Conservation (phyloP, 306 rosid species). For the Dryas drummondii region DNA sequence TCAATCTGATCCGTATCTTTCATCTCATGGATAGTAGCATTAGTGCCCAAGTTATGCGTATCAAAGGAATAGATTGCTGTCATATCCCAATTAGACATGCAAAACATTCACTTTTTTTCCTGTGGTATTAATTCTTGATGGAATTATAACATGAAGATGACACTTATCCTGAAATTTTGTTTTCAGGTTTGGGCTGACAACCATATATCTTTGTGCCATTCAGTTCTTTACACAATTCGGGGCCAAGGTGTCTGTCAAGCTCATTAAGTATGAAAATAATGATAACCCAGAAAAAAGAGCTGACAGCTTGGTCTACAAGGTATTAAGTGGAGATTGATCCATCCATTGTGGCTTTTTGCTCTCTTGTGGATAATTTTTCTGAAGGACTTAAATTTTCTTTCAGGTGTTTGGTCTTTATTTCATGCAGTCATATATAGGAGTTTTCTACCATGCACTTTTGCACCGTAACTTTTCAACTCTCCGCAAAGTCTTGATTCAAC, state of each 20-base stretch:
- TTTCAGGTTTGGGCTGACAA: conserved; percentile 86
- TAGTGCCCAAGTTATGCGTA: no score
- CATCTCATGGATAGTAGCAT: no score
- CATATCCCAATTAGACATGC: neutral
- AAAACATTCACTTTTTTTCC: neutral
- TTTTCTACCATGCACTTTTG: conserved; percentile 90
- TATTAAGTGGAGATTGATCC: conserved; percentile 27
- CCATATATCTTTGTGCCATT: conserved; percentile 71
- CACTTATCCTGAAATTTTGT: conserved; percentile 12
- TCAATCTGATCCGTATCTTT: neutral
- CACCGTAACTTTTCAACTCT: conserved; percentile 88
- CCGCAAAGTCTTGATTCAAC: conserved; percentile 81
- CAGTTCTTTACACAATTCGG: conserved; percentile 76
- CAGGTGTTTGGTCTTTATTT: conserved; percentile 97
- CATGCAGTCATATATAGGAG: conserved; percentile 96
- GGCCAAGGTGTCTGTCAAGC: conserved; percentile 76
- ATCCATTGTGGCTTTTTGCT: neutral
- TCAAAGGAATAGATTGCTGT: no score
- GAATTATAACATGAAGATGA: conserved; percentile 18
- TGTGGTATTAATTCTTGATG: conserved; percentile 6
- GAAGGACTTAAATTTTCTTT: conserved; percentile 31
- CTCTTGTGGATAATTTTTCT: conserved; percentile 14
- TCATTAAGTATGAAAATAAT: conserved; percentile 76
- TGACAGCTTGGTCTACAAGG: conserved; percentile 98
- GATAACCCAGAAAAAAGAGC: conserved; percentile 80